These are phyloP conservation scores for Brassica juncea DNA, from an alignment of 345 rosid genomes.

Conservation along the genomic window DNA sequence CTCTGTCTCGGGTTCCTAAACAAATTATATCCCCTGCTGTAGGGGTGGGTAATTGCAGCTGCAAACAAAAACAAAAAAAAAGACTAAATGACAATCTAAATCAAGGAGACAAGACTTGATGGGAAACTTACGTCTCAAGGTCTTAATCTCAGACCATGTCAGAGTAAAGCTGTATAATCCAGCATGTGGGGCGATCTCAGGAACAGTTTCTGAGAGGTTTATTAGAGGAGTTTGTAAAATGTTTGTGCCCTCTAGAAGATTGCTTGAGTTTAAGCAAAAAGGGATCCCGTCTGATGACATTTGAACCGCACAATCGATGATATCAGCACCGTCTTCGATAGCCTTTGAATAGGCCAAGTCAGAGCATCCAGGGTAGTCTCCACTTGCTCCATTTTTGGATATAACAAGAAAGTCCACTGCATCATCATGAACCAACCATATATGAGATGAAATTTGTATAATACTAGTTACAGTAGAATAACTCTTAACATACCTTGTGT, in stretches of 20 bases:
- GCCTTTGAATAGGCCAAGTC: constrained; percentile 73
- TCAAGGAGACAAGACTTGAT: neutral
- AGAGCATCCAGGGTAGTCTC: constrained; percentile 84
- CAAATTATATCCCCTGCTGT: constrained; percentile 24
- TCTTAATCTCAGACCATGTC: constrained; percentile 65
- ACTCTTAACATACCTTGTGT: constrained; percentile 49
- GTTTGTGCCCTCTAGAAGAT: constrained; percentile 55
- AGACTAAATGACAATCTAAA: no score
- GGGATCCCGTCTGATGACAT: constrained; percentile 71
- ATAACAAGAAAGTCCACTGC: constrained; percentile 58
- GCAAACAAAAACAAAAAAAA: constrained; percentile 31
- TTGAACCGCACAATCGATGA: constrained; percentile 85
- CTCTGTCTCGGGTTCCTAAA: constrained; percentile 61
- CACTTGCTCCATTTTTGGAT: constrained; percentile 87
- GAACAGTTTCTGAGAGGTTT: constrained; percentile 45
- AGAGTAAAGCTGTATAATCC: constrained; percentile 69
- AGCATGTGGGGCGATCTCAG: constrained; percentile 38
- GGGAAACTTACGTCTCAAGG: constrained; percentile 58
- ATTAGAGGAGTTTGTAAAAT: constrained; percentile 46
- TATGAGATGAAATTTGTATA: neutral
- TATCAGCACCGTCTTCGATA: constrained; percentile 66
- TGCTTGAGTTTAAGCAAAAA: constrained; percentile 61
- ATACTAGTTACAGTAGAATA: neutral
- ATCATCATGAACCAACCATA: constrained; percentile 23
- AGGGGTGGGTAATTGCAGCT: constrained; percentile 70